Evolutionary conservation across 306 rosid species (phyloP).

Genomic region (Sophora flavescens): DNA sequence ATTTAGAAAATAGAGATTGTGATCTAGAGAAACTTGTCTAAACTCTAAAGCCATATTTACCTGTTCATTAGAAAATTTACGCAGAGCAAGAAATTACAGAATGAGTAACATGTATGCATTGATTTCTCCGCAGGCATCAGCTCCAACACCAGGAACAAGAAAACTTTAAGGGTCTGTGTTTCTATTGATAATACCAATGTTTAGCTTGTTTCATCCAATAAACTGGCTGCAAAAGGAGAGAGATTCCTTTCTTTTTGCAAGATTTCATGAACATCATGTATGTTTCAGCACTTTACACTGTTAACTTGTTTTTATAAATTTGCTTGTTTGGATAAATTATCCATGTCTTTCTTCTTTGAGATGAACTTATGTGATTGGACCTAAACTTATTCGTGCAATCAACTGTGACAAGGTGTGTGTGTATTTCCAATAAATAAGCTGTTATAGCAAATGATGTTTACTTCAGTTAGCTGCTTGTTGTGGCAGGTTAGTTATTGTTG

Average conservation of each 20-base stretch:
- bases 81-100: background rate
- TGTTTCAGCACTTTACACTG: conserved; percentile 37
- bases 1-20: background rate
- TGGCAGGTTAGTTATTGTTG: background rate
- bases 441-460: background rate
- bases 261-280: conserved; percentile 11
- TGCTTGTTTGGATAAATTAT: conserved; percentile 38
- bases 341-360: background rate
- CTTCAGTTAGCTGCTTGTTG: background rate
- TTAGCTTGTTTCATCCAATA: conserved; percentile 28
- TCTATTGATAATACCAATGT: background rate
- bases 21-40: conserved; percentile 20
- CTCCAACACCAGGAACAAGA: background rate
- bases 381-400: background rate
- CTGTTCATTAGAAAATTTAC: too few species aligned
- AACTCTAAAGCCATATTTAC: background rate
- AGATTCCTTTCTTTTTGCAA: background rate
- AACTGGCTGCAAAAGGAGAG: conserved; percentile 3
- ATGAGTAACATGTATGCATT: background rate
- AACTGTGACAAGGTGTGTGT: background rate
- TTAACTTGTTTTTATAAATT: conserved; percentile 25
- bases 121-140: background rate
- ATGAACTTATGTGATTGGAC: background rate
- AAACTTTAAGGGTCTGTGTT: background rate
- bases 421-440: background rate